These are phyloP conservation scores for Pezicula radicicola DNA, from an alignment of 2,329 filamentous ascomycete species.

Conservation along the genomic window DNA sequence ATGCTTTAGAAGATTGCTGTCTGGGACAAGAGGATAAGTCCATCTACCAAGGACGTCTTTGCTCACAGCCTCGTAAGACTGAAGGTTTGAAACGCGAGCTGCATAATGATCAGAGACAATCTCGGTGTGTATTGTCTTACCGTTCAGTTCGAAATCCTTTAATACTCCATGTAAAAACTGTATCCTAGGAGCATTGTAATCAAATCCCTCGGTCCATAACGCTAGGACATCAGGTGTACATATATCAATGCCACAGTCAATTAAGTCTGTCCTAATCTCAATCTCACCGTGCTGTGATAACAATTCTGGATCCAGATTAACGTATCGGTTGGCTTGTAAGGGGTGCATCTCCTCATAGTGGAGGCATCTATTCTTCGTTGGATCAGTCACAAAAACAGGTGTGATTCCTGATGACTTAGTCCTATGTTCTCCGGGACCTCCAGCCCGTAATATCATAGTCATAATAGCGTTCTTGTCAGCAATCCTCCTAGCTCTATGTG, in stretches of 20 bases:
- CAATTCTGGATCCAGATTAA: slow-evolving; percentile 77
- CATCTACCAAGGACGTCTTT: slow-evolving; percentile 83
- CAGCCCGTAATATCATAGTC: slow-evolving; percentile 88
- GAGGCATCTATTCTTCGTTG: slow-evolving; percentile 74
- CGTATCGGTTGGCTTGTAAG: slow-evolving; percentile 58
- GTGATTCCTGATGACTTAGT: slow-evolving; percentile 74
- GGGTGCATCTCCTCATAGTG: slow-evolving; percentile 92
- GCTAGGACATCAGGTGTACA: slow-evolving; percentile 94
- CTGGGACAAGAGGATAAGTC: slow-evolving; percentile 86
- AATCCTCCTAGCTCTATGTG: slow-evolving; percentile 76
- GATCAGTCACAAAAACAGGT: slow-evolving; percentile 84
- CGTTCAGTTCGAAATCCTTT: slow-evolving; percentile 95
- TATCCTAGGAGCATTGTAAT: slow-evolving; percentile 85
- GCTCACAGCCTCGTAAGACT: slow-evolving; percentile 85
- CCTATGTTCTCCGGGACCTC: slow-evolving; percentile 65
- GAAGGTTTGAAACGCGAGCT: slow-evolving; percentile 79
- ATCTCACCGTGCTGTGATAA: slow-evolving; percentile 70
- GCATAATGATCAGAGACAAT: slow-evolving; percentile 82
- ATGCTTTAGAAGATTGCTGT: slow-evolving; percentile 77
- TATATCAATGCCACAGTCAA: slow-evolving; percentile 95
- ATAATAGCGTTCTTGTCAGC: slow-evolving; percentile 94
- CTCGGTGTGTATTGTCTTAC: slow-evolving; percentile 93
- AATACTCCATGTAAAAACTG: slow-evolving; percentile 90
- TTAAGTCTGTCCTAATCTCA: slow-evolving; percentile 80
- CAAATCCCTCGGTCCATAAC: slow-evolving; percentile 95